Percentiles rank a stretch among this genome's conserved stretches.
Evolutionary conservation across 345 rosid genomes (phyloP).

Genomic region (Pistacia integerrima): DNA sequence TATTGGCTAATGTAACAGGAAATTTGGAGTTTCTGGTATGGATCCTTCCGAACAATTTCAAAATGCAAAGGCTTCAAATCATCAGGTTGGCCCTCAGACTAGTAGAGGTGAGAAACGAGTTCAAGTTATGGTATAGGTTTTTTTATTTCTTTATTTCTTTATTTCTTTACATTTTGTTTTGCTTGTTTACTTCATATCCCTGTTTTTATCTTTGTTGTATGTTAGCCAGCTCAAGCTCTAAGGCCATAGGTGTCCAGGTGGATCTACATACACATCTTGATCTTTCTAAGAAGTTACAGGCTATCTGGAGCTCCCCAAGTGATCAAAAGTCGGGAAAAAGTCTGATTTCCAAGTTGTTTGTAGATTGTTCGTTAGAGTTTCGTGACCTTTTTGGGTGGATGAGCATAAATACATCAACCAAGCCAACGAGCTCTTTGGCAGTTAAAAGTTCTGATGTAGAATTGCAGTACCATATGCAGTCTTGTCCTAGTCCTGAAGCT

Average conservation of each 20-base stretch:
- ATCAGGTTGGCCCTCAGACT: constrained; percentile 27
- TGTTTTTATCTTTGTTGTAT: constrained; percentile 12
- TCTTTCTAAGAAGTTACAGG: constrained; percentile 56
- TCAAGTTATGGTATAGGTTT: background rate
- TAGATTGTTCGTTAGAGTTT: constrained; percentile 60
- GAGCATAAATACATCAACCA: constrained; percentile 34
- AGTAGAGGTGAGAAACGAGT: constrained; percentile 33
- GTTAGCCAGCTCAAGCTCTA: constrained; percentile 49
- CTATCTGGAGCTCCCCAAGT: constrained; percentile 58
- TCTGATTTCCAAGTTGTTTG: constrained; percentile 59
- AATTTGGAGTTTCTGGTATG: constrained; percentile 26
- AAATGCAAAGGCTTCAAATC: constrained; percentile 29
- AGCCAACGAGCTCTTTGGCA: constrained; percentile 25
- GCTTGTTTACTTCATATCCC: constrained; percentile 7
- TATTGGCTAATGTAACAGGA: constrained; percentile 34
- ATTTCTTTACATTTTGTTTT: background rate
- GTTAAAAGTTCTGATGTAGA: constrained; percentile 30
- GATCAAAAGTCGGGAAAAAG: constrained; percentile 45
- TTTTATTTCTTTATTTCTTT: background rate
- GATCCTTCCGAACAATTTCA: constrained; percentile 18
- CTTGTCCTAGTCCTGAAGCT: constrained; percentile 49
- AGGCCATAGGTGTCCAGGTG: constrained; percentile 70
- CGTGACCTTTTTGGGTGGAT: constrained; percentile 60
- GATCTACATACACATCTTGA: constrained; percentile 34
- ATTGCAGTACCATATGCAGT: constrained; percentile 25